A percentile compares a stretch with the other conserved stretches of the same genome.
phyloP scores from a whole-genome alignment of 129 eudicot genomes.

The Helianthus tuberosus region DNA sequence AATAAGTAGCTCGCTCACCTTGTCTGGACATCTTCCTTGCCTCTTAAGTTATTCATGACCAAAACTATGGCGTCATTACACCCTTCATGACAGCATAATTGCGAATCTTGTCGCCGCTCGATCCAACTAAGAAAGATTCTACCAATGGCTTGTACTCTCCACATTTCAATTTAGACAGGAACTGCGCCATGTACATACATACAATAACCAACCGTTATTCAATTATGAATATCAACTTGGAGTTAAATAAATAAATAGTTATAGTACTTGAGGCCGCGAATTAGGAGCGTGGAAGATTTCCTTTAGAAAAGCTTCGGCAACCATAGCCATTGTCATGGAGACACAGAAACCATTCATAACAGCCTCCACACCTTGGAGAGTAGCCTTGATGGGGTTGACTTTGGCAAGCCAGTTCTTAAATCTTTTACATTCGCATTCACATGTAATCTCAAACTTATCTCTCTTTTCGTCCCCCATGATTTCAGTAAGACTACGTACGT shows the following conservation, averaged over 20 bases:
- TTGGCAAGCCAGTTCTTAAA: background rate
- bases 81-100: slow-evolving; percentile 74
- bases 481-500: too few relatives aligned
- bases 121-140: background rate
- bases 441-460: background rate
- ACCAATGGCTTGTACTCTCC: background rate
- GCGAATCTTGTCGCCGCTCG: slow-evolving; percentile 40
- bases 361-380: background rate
- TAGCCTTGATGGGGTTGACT: background rate
- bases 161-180: background rate
- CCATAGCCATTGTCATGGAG: background rate
- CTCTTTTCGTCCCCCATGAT: background rate
- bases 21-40: slow-evolving; percentile 70
- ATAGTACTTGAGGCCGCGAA: background rate
- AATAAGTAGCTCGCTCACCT: too few relatives aligned
- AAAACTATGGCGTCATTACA: slow-evolving; percentile 67
- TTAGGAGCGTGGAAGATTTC: background rate
- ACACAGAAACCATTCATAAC: background rate
- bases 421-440: background rate
- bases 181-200: background rate
- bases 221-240: background rate
- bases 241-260: background rate
- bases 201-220: background rate
- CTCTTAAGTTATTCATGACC: slow-evolving; percentile 67
- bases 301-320: background rate